phyloP scores from a whole-genome alignment of 2,329 filamentous ascomycete genomes.

The Scleromitrula shiraiana region DNA sequence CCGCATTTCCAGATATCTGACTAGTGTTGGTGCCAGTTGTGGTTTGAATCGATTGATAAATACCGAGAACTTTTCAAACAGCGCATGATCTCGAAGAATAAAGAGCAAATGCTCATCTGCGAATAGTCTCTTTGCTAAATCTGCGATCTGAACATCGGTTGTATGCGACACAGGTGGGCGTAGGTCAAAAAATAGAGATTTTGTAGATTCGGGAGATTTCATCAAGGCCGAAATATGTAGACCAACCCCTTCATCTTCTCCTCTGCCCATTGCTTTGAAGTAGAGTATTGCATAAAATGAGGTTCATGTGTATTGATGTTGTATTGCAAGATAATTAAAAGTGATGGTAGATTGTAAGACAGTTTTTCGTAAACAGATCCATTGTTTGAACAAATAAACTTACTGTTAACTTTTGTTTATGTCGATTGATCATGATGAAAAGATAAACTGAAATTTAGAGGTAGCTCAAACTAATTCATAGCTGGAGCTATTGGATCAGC shows the following conservation, averaged over 20 bases:
- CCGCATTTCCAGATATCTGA: constrained; percentile 19
- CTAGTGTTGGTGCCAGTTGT: background rate
- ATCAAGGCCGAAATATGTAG: background rate
- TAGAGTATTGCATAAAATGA: background rate
- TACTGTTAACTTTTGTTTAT: too few species aligned
- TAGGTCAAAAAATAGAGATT: background rate
- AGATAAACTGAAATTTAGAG: background rate
- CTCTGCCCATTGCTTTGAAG: background rate
- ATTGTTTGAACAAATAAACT: too few species aligned
- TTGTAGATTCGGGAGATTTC: background rate
- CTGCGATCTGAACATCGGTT: constrained; percentile 12
- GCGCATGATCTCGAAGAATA: constrained; percentile 15
- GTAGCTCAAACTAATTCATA: background rate
- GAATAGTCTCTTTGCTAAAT: constrained; percentile 14
- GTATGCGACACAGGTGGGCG: background rate
- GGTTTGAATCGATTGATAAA: constrained; percentile 19
- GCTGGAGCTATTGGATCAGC: too few species aligned
- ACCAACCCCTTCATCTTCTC: background rate
- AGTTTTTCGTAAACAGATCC: background rate
- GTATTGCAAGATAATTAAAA: background rate
- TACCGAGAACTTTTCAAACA: constrained; percentile 16
- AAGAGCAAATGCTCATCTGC: constrained; percentile 16
- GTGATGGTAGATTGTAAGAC: background rate
- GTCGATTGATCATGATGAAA: too few species aligned
- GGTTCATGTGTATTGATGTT: background rate